Conservation (phyloP, 345 rosid species). For the Populus nigra region DNA sequence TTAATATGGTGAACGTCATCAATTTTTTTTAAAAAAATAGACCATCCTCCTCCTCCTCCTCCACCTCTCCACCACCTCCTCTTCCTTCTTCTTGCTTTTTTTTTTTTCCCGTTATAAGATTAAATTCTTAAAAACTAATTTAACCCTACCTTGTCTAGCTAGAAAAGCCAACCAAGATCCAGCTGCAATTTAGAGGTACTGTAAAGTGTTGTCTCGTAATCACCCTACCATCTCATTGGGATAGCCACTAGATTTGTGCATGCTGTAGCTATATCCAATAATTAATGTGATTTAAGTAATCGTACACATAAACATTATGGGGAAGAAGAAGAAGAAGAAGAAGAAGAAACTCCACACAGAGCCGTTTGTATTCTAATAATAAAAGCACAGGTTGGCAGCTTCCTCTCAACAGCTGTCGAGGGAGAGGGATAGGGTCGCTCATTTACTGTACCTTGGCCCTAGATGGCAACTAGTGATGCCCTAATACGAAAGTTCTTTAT, state of each 20-base stretch:
- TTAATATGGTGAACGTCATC: no score
- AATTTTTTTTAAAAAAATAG: no score
- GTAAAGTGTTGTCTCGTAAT: no score
- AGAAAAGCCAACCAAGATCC: not conserved
- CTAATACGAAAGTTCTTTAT: not conserved
- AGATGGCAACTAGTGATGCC: not conserved
- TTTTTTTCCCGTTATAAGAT: no score
- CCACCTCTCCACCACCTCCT: no score
- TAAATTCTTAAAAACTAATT: no score
- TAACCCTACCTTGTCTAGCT: not conserved
- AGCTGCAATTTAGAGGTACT: not conserved
- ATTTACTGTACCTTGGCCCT: not conserved
- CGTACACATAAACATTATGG: not conserved
- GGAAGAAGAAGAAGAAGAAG: not conserved
- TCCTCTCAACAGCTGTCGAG: conserved; percentile 17
- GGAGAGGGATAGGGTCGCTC: not conserved
- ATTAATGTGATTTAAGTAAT: not conserved
- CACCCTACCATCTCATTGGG: no score
- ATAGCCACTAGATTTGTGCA: not conserved
- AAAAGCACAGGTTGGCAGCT: conserved; percentile 24
- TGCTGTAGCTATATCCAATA: not conserved
- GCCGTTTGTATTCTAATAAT: not conserved
- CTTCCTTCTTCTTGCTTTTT: no score
- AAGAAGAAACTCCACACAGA: no score
- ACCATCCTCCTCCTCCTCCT: no score